Percentiles rank a stretch among this genome's conserved stretches.
These are phyloP conservation scores for Drechmeria coniospora DNA, from an alignment of 2,329 filamentous ascomycete genomes.

Conservation along the genomic window DNA sequence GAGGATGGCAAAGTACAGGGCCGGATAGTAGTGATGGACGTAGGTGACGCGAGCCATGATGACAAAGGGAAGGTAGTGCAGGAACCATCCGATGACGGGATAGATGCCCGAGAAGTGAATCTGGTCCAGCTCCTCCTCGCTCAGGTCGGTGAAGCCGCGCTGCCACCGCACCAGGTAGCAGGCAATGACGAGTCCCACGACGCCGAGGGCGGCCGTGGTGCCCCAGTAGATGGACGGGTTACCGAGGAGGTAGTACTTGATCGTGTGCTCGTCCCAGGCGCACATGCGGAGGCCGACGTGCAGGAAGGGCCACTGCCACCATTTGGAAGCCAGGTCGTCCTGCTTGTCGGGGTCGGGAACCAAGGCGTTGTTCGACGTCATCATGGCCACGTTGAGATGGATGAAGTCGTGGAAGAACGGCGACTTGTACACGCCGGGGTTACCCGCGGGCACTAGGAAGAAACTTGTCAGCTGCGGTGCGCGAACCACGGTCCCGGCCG, in stretches of 20 bases:
- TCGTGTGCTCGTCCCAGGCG: constrained; percentile 85
- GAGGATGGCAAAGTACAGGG: constrained; percentile 92
- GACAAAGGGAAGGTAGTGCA: constrained; percentile 92
- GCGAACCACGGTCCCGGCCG: too few relatives aligned
- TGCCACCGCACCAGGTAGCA: constrained; percentile 96
- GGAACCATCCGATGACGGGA: constrained; percentile 81
- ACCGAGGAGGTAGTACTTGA: constrained; percentile 97
- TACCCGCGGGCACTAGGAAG: constrained; percentile 62
- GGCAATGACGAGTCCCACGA: constrained; percentile 54
- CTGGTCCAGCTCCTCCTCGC: constrained; percentile 67
- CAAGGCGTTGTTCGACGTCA: constrained; percentile 98
- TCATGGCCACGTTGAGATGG: constrained; percentile 97
- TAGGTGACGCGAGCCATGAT: constrained; percentile 98
- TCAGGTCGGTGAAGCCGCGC: constrained; percentile 77
- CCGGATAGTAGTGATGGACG: constrained; percentile 98
- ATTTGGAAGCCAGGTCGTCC: constrained; percentile 88
- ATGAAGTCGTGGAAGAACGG: constrained; percentile 97
- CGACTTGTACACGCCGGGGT: constrained; percentile 86
- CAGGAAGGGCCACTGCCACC: constrained; percentile 97
- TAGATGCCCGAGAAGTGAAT: constrained; percentile 91
- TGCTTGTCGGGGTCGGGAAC: constrained; percentile 98
- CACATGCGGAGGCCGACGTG: constrained; percentile 97
- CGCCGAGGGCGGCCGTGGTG: constrained; percentile 61
- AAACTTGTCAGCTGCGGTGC: background rate
- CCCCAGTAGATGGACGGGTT: constrained; percentile 96